A percentile compares a stretch with the other conserved stretches of the same genome.
Conservation (phyloP, 176 grass and related monocot species). For the Rhynchospora pubera region DNA sequence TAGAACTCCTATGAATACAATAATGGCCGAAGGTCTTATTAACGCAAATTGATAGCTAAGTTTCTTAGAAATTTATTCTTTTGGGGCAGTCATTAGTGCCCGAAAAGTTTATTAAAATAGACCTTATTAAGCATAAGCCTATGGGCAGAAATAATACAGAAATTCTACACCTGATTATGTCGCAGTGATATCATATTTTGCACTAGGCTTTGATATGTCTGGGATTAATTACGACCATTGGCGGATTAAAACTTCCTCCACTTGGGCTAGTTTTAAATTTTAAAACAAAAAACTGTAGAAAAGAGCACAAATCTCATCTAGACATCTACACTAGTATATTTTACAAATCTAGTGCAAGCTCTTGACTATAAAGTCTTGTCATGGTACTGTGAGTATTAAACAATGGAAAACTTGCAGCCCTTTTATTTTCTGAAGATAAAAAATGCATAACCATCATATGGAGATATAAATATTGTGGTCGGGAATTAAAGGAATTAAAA, state of each 20-base stretch:
- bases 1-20: not conserved
- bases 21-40: not conserved
- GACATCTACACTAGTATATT: not conserved
- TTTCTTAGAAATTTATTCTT: not conserved
- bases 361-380: not conserved
- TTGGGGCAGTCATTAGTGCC: not conserved
- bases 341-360: not conserved
- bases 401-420: not conserved
- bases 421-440: not conserved
- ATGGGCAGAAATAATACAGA: not conserved
- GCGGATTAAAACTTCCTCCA: not conserved
- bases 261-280: not conserved
- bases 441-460: not conserved
- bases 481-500: not conserved
- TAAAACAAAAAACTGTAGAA: not conserved
- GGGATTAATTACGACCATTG: not conserved
- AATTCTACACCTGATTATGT: not conserved
- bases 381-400: not conserved
- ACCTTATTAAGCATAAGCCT: conserved; percentile 4
- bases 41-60: not conserved
- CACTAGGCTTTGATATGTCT: not conserved
- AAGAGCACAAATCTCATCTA: not conserved
- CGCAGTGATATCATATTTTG: not conserved
- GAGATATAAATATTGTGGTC: too few relatives aligned
- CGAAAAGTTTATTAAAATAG: conserved; percentile 3